Percentiles rank a stretch among this genome's conserved stretches.
Conservation (phyloP, 768 basidiomycete species). For the Lepiota venenata region DNA sequence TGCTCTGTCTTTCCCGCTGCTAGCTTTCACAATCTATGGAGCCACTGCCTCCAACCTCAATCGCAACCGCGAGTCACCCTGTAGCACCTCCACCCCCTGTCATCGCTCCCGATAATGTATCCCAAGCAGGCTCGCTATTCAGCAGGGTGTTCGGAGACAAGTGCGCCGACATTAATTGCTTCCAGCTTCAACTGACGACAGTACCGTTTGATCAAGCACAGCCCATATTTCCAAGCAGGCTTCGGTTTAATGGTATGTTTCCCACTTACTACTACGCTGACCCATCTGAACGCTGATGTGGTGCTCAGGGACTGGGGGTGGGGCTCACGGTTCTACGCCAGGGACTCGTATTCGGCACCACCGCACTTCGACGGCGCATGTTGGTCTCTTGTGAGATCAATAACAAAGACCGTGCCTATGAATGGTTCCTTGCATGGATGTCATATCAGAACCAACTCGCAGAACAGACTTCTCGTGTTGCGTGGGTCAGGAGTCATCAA, state of each 20-base stretch:
- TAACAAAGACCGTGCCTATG: conserved; percentile 91
- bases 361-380: conserved; percentile 81
- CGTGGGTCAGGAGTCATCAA: conserved; percentile 80
- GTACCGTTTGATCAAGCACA: conserved; percentile 40
- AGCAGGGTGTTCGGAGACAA: conserved; percentile 54
- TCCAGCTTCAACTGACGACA: conserved; percentile 3
- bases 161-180: conserved; percentile 38
- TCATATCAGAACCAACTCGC: conserved; percentile 51
- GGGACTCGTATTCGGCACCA: conserved; percentile 63
- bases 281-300: conserved; percentile 3
- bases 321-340: conserved; percentile 75
- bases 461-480: conserved; percentile 19
- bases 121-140: conserved; percentile 27
- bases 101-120: conserved; percentile 12
- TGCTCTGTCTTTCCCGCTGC: neutral
- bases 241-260: conserved; percentile 88
- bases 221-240: conserved; percentile 97
- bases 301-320: conserved; percentile 80
- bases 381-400: conserved; percentile 95
- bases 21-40: neutral
- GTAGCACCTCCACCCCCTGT: conserved; percentile 9
- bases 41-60: neutral
- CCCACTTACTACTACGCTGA: conserved; percentile 1
- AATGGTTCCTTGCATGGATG: conserved; percentile 98
- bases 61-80: neutral